Evolutionary conservation across 441 rosid genomes (phyloP), one percentile per base, ranked within the genome.

Genomic region (Populus hybrid): DNA sequence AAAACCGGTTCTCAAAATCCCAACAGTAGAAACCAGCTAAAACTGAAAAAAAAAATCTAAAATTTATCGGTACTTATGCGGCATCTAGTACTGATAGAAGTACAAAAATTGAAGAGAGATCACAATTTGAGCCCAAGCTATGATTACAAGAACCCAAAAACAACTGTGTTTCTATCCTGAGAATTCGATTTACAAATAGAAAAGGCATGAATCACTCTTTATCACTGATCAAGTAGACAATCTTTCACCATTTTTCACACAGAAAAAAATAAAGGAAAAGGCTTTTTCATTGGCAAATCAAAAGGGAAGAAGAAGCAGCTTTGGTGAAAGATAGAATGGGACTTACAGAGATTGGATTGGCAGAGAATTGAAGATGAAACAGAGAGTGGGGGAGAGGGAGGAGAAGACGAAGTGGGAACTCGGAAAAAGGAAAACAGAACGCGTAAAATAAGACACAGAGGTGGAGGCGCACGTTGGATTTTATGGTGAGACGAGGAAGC

Each of bases 1-100:
- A 75, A 77, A 53, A 77, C 82, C 71, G 79, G 35, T 71, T 67
- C 71, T 71, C 79, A 64, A 42, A 18, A 78, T 71, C 74, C 3
- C 35, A 16, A 2, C 36, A n/a, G 20, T 21, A 8, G 12, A 36
- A 65, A 40, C 16, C 33, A 38, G 28, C 2, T 38, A 33, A 20
- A 40, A n/a, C 7, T 53, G 61, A 4, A 26, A 0, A 36, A 38
- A 40, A 61, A 10, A 9, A 24, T 29, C 50, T 31, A 68, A 74
- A 31, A 23, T 68, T 26, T 65, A 24, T 24, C 29, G 14, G 18
- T 33, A 38, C 8, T 18, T 68, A 7, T 18, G 40, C 71, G 8
- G 42, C 35, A 18, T 31, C 11, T 20, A 16, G 23, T 18, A 64
- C 23, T 24, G 35, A 42, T 31, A 45, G 26, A 20, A 9, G 31